Conservation (phyloP, 192 early-diverging fungal genomes). For the Linnemannia exigua region DNA sequence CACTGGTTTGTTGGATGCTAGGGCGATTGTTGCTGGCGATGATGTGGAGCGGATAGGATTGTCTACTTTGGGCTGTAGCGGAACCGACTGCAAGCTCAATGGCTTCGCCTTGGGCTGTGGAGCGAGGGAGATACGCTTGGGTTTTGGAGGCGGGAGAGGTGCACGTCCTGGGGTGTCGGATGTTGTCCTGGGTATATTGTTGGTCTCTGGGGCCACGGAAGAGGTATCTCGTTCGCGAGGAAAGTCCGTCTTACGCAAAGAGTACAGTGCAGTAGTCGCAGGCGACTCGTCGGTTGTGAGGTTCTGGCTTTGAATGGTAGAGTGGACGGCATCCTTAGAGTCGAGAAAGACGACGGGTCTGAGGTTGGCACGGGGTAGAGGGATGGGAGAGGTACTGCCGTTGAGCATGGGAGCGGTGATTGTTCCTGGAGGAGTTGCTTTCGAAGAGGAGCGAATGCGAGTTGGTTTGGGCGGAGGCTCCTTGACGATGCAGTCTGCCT, state of each 20-base stretch:
- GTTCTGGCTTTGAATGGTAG: not conserved
- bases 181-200: not conserved
- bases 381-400: not conserved
- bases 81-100: slow-evolving; percentile 27
- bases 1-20: not conserved
- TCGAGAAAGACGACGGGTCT: not conserved
- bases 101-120: slow-evolving; percentile 53
- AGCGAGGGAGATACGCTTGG: slow-evolving; percentile 46
- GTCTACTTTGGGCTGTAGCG: slow-evolving; percentile 30
- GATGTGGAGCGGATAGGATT: slow-evolving; percentile 6
- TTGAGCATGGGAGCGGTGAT: slow-evolving; percentile 4
- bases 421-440: not conserved
- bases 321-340: not conserved
- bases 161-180: not conserved
- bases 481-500: slow-evolving; percentile 15
- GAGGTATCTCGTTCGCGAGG: not conserved
- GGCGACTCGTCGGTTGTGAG: not conserved
- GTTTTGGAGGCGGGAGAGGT: slow-evolving; percentile 38
- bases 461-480: slow-evolving; percentile 49
- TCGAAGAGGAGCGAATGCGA: slow-evolving; percentile 35
- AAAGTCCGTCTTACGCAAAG: not conserved
- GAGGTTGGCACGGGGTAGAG: slow-evolving; percentile 13
- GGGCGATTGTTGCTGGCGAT: slow-evolving; percentile 2
- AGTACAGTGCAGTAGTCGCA: not conserved
- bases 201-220: not conserved